Percentiles rank a stretch among this genome's conserved stretches.
Evolutionary conservation across 2,329 filamentous ascomycete species (phyloP).

Genomic region (Trichoderma polysporum): DNA sequence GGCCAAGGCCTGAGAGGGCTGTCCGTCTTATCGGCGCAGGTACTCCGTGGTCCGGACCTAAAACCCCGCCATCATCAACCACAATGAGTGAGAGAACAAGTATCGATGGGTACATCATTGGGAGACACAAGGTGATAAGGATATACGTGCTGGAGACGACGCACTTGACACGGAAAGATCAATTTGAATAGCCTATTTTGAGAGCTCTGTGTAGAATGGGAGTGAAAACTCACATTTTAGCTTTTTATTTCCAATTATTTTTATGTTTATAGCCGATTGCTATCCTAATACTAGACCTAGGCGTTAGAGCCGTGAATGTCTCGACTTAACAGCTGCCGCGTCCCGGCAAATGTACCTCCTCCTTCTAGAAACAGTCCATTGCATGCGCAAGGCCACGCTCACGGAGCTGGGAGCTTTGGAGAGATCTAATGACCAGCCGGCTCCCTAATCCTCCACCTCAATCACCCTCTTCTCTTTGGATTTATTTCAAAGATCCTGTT

Average conservation of each 20-base stretch:
- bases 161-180: not conserved
- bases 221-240: not conserved
- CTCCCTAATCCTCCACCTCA: not conserved
- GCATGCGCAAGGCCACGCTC: not conserved
- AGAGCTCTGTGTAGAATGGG: not conserved
- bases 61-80: conserved; percentile 19
- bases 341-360: not conserved
- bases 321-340: not conserved
- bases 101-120: not conserved
- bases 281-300: not conserved
- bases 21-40: conserved; percentile 21
- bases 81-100: not conserved
- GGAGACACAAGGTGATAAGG: not conserved
- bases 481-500: not conserved
- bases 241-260: not conserved
- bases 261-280: not conserved
- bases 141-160: not conserved
- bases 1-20: conserved; percentile 24
- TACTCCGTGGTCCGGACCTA: conserved; percentile 13
- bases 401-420: conserved; percentile 4
- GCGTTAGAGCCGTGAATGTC: not conserved
- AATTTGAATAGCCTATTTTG: not conserved
- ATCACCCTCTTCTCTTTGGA: not conserved
- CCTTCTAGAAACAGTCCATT: not conserved
- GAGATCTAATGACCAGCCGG: conserved; percentile 3